A percentile compares a stretch with the other conserved stretches of the same genome.
Conservation (phyloP, 2,329 filamentous ascomycete genomes). For the Colletotrichum magnum region DNA sequence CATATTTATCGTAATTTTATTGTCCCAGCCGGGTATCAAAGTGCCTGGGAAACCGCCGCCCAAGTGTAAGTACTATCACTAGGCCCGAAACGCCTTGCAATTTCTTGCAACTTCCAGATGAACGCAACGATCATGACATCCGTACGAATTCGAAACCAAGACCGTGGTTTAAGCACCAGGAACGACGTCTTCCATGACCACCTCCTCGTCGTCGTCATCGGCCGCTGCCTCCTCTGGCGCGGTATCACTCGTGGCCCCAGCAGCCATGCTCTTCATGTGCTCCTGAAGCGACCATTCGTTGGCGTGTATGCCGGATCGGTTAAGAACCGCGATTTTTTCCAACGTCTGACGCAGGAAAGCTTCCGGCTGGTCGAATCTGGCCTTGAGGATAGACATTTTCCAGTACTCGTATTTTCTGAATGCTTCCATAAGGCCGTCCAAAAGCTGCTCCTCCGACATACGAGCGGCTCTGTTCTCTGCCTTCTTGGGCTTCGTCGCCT, state of each 20-base stretch:
- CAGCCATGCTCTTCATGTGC: conserved; percentile 55
- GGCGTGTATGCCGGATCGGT: conserved; percentile 87
- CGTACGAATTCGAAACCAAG: not conserved
- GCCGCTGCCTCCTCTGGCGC: conserved; percentile 67
- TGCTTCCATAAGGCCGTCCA: conserved; percentile 86
- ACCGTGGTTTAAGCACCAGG: not conserved
- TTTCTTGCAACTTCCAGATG: conserved; percentile 27
- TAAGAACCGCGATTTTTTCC: conserved; percentile 84
- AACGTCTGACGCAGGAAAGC: conserved; percentile 90
- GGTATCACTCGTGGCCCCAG: conserved; percentile 46
- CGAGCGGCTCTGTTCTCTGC: conserved; percentile 88
- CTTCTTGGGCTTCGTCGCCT: conserved; percentile 70
- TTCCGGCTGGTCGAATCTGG: conserved; percentile 85
- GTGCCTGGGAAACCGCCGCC: conserved; percentile 14
- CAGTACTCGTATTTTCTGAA: conserved; percentile 93
- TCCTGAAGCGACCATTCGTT: conserved; percentile 87
- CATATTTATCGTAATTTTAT: conserved; percentile 3
- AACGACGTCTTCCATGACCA: conserved; percentile 88
- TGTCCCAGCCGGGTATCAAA: conserved; percentile 32
- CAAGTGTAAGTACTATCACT: not conserved
- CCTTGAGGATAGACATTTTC: conserved; percentile 53
- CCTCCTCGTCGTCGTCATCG: conserved; percentile 75
- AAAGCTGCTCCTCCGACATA: conserved; percentile 88
- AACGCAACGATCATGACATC: not conserved
- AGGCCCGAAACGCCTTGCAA: conserved; percentile 36